Base-by-base conservation (phyloP, 2,329 filamentous ascomycete genomes). In the Daldinia sp. region DNA sequence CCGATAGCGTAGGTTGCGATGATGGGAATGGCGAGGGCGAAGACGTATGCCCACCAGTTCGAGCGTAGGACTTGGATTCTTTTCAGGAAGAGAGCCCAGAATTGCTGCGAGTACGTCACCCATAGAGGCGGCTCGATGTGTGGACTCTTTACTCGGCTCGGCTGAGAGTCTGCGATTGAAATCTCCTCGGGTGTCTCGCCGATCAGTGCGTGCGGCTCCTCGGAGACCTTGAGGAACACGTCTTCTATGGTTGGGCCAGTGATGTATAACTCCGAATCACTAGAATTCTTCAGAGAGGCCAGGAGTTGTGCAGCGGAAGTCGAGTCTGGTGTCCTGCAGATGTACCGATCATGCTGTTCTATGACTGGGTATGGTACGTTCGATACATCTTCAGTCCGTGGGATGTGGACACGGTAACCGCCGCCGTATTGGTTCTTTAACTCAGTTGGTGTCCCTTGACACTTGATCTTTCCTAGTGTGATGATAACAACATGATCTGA, bases 221-320 rank as follows among this genome's bases (percentile, higher is more conserved):
- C 86, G 0, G 89, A 87, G 35, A 91, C 82, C 61, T 88, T 89
- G 10, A 92, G 79, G 77, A 92, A 91, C 0, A 91, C 89, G 66
- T 91, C 89, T 74, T 91, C 89, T 23, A 92, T 87, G 0, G 88
- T 90, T 2, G 89, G 89, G 0, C 88, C 89, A 61, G 86, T 86
- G 68, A 91, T 86, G 63, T 88, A 86, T 71, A 90, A 89, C 56
- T 90, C 86, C 35, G 82, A 82, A 42, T 90, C 80, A 0, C 85
- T 85, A 13, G 84, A 79, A 12, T 81, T 78, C 72, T 90, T 85
- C 7, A 91, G 79, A 30, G 82, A 78, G 7, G 81, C 78, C n/a
- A 90, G 82, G 51, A 89, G 85, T 0, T 78, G 76, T 3, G 87
- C 85, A 0, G 88, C 87, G 26, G 84, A 81, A 9, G 84, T 81